Evolutionary conservation across 305 asterid genomes (phyloP), one percentile per base, ranked within the genome.

Genomic region (Solanum hybrid): DNA sequence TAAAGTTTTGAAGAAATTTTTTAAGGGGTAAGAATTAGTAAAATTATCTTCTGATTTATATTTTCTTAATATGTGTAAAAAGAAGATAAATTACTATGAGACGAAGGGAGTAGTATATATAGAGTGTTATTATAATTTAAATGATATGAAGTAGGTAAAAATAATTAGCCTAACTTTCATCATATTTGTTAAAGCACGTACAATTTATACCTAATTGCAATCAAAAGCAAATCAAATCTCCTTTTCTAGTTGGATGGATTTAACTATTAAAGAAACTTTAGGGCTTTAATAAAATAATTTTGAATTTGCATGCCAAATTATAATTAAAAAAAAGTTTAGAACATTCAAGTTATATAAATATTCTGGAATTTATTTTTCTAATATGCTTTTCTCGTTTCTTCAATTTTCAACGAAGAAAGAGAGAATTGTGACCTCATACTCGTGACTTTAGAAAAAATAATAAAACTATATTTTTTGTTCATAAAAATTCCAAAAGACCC

Each of bases 131-230:
- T 17, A 56, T 26, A 36, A 24, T 84, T 22, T 75, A 72, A 60
- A 56, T 71, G 34, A 71, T 89, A 89, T 76, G 91, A 93, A 93
- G 91, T 91, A 34, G 94, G 93, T 90, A 45, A 88, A 88, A 81
- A 92, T 88, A 69, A 73, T 89, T 93, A 86, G 40, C 89, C 88
- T 86, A 87, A 80, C 26, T 78, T 89, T 88, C 81, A 90, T 89
- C 91, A 91, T 88, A 81, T 88, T 90, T 90, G 89, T 89, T 85
- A 87, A 91, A 86, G 87, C 91, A 82, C 86, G 86, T 89, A 86
- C 86, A 75, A 86, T n/a, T 92, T 92, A 92, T 93, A 91, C 78
- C 86, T 37, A 93, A 89, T 82, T 90, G 73, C 32, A 86, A 88
- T 86, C 80, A 73, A 29, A 78, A 84, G 42, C 42, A 45, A 90